Evolutionary conservation across 176 grass and related monocot species (phyloP).

Genomic region (Zea luxurians): DNA sequence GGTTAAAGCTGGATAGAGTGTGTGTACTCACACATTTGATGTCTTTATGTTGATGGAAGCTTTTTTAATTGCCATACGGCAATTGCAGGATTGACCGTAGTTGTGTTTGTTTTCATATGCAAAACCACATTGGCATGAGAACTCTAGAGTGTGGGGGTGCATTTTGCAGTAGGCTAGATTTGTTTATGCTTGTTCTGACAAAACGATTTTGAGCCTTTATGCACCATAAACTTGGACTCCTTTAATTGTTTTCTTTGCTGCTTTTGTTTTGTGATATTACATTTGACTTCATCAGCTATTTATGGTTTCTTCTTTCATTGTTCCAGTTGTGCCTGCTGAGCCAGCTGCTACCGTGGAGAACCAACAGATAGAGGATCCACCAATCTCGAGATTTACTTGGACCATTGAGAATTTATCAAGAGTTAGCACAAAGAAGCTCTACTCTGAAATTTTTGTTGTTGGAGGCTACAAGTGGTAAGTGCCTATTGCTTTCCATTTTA

Average conservation of each 20-base stretch:
- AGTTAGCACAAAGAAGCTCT: conserved; percentile 82
- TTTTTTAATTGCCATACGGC: background rate
- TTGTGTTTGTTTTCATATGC: background rate
- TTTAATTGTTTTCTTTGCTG: background rate
- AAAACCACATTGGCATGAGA: background rate
- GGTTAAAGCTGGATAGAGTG: background rate
- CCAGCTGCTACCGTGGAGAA: conserved; percentile 69
- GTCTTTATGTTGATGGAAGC: conserved; percentile 16
- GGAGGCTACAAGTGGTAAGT: conserved; percentile 89
- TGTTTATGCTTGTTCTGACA: conserved; percentile 4
- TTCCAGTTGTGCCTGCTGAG: conserved; percentile 63
- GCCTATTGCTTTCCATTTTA: conserved; percentile 19
- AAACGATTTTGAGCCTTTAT: conserved; percentile 4
- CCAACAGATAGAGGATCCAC: conserved; percentile 79
- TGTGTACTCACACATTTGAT: background rate
- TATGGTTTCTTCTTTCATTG: conserved; percentile 7
- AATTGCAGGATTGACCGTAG: background rate
- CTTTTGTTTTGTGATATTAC: conserved; percentile 22
- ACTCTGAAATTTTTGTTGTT: conserved; percentile 86
- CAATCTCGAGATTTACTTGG: conserved; percentile 93
- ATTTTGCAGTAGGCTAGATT: conserved; percentile 28
- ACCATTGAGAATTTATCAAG: conserved; percentile 89
- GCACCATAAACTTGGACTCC: conserved; percentile 15
- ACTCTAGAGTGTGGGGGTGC: background rate
- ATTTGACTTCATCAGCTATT: background rate